Evolutionary conservation across 1,284 basidiomycete genomes (phyloP).

Genomic region (Exsudoporus floridanus): DNA sequence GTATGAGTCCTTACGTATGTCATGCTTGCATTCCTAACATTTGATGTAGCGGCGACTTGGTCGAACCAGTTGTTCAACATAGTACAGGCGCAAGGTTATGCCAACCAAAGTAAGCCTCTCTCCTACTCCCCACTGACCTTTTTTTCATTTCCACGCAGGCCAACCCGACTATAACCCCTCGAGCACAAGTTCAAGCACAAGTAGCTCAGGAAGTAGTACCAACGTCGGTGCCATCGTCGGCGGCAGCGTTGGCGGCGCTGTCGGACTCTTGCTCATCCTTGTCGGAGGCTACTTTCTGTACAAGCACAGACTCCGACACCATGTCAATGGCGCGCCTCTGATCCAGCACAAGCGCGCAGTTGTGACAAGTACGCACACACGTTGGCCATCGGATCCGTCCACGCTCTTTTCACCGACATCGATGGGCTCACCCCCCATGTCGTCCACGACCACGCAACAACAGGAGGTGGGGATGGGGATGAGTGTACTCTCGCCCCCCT

Average conservation of each 20-base stretch:
- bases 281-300: conserved; percentile 22
- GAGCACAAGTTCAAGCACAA: conserved; percentile 1
- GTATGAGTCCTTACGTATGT: conserved; percentile 12
- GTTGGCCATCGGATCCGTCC: conserved; percentile 15
- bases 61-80: conserved; percentile 14
- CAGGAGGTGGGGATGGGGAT: background rate
- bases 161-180: conserved; percentile 12
- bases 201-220: background rate
- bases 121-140: no score
- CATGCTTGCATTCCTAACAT: background rate
- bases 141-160: conserved; percentile 3
- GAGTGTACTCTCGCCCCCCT: background rate
- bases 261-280: conserved; percentile 18
- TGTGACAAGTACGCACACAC: background rate
- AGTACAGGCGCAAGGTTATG: conserved; percentile 11
- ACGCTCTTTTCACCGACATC: background rate
- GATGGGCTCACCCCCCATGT: background rate
- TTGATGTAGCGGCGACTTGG: conserved; percentile 21
- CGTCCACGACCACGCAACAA: background rate
- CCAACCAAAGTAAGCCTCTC: conserved; percentile 5
- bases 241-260: conserved; percentile 20
- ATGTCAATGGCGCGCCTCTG: background rate
- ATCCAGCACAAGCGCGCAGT: background rate
- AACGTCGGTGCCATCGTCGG: conserved; percentile 26
- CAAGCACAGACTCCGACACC: conserved; percentile 1